A percentile compares a stretch with the other conserved stretches of the same genome.
phyloP scores from a whole-genome alignment of 495 filamentous ascomycete species.

The Aspergillus affinis region DNA sequence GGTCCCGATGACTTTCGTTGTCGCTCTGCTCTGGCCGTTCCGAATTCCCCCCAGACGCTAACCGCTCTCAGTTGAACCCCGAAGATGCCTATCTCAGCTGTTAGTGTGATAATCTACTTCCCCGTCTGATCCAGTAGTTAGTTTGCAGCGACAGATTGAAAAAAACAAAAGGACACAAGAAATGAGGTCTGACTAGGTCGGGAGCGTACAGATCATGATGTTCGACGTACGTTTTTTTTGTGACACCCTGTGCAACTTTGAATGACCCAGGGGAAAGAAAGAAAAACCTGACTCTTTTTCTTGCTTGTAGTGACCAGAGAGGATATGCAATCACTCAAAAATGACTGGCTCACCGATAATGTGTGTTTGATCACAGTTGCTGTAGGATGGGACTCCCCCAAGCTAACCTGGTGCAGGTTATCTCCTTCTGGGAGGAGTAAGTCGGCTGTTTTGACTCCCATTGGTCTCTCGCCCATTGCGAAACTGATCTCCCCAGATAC shows the following conservation, averaged over 20 bases:
- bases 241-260: neutral
- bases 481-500: constrained; percentile 53
- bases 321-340: constrained; percentile 81
- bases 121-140: neutral
- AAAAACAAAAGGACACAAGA: neutral
- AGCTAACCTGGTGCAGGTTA: constrained; percentile 45
- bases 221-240: constrained; percentile 58
- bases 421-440: constrained; percentile 98
- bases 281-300: constrained; percentile 13
- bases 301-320: constrained; percentile 65
- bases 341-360: constrained; percentile 99
- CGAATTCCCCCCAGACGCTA: constrained; percentile 4
- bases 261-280: neutral
- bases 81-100: constrained; percentile 75
- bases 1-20: neutral
- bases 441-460: constrained; percentile 21
- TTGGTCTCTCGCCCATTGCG: neutral
- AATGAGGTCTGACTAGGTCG: constrained; percentile 17
- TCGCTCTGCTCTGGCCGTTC: neutral
- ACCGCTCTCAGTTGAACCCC: constrained; percentile 52
- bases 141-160: neutral
- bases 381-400: constrained; percentile 2
- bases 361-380: constrained; percentile 49
- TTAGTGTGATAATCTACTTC: constrained; percentile 38
- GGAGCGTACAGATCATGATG: constrained; percentile 58